phyloP scores from a whole-genome alignment of 2,329 filamentous ascomycete species.

The Leptoxyphium fumago region DNA sequence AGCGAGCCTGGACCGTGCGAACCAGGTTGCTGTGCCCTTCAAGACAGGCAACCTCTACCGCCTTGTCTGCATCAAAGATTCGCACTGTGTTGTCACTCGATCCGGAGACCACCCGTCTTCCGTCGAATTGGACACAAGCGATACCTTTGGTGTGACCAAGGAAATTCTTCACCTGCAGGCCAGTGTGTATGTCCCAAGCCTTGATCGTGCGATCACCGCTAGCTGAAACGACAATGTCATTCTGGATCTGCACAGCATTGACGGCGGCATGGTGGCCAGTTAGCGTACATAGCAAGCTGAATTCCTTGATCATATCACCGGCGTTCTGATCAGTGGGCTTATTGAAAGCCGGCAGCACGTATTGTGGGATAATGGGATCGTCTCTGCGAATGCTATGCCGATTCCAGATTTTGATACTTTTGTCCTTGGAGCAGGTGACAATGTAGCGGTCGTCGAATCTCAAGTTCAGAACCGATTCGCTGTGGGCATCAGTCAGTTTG shows the following conservation, averaged over 20 bases:
- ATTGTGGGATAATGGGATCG: conserved; percentile 22
- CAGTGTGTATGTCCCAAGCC: conserved; percentile 79
- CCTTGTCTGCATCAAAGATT: conserved; percentile 77
- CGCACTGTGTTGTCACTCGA: conserved; percentile 94
- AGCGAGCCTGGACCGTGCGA: conserved; percentile 86
- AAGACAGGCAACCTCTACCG: conserved; percentile 78
- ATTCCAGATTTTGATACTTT: conserved; percentile 93
- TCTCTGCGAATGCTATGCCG: conserved; percentile 46
- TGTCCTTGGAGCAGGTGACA: conserved; percentile 95
- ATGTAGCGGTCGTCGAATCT: conserved; percentile 82
- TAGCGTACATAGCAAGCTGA: conserved; percentile 62
- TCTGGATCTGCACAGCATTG: conserved; percentile 85
- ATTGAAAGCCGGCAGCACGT: conserved; percentile 24
- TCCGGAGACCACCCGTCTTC: conserved; percentile 81
- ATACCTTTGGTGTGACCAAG: conserved; percentile 88
- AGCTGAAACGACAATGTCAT: conserved; percentile 78
- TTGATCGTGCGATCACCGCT: conserved; percentile 91
- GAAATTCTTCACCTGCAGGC: conserved; percentile 61
- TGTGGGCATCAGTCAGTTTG: conserved; percentile 60
- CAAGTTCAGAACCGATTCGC: conserved; percentile 84
- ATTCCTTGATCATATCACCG: conserved; percentile 48
- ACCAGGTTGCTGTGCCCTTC: conserved; percentile 73
- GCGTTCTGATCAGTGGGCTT: conserved; percentile 22
- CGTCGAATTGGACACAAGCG: conserved; percentile 93
- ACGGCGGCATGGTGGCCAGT: conserved; percentile 82